A percentile compares a stretch with the other conserved stretches of the same genome.
Evolutionary conservation across 139 green algal species (phyloP).

Genomic region (Penium margaritaceum): DNA sequence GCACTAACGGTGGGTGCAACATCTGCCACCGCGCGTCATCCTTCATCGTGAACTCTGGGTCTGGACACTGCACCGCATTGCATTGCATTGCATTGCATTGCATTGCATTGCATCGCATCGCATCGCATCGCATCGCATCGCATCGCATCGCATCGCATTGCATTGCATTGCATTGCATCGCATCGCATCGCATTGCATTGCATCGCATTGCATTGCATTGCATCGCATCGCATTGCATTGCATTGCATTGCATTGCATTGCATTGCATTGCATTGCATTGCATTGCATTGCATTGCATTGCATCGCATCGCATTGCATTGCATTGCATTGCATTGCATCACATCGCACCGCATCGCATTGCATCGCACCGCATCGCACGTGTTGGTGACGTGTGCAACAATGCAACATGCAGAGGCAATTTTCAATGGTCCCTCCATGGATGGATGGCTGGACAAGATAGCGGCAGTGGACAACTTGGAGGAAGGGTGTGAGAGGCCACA

Average conservation of each 20-base stretch:
- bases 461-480: no score
- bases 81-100: not conserved
- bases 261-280: not conserved
- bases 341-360: not conserved
- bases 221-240: not conserved
- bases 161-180: conserved; percentile 18
- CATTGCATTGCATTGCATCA: not conserved
- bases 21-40: not conserved
- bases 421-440: no score
- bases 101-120: not conserved
- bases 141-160: not conserved
- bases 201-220: not conserved
- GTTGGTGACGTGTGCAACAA: conserved; percentile 36
- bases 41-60: not conserved
- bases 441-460: no score
- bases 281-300: not conserved
- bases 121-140: not conserved
- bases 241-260: not conserved
- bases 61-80: not conserved
- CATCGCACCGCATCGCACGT: conserved; percentile 9
- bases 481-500: no score
- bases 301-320: not conserved
- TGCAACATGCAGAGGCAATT: no score
- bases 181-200: not conserved
- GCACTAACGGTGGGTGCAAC: not conserved